Percentiles rank a stretch among this genome's conserved stretches.
Conservation (phyloP, 805 yeast genomes). For the Candida jianshihensis region DNA sequence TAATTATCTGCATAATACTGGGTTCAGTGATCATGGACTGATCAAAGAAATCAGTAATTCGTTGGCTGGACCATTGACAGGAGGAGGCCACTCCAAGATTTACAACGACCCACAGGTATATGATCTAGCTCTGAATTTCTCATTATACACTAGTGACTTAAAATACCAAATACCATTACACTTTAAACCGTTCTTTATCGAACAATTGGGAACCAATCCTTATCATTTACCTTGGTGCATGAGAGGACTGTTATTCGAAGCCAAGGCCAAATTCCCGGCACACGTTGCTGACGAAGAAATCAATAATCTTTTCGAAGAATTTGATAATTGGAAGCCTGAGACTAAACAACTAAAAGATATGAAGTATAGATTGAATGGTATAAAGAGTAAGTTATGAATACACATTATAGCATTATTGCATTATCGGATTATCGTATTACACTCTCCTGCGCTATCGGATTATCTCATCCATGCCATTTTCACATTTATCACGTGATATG, state of each 20-base stretch:
- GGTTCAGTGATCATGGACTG: conserved; percentile 79
- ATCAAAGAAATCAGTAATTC: conserved; percentile 74
- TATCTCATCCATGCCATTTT: too few relatives aligned
- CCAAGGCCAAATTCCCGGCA: conserved; percentile 32
- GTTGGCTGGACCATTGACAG: conserved; percentile 85
- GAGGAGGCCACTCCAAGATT: conserved; percentile 90
- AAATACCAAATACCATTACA: conserved; percentile 32
- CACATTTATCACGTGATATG: too few relatives aligned
- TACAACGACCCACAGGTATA: conserved; percentile 84
- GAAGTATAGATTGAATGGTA: conserved; percentile 67
- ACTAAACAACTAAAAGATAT: conserved; percentile 76
- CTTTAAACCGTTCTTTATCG: conserved; percentile 45
- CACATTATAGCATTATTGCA: too few relatives aligned
- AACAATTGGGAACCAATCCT: conserved; percentile 70
- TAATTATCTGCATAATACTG: conserved; percentile 66
- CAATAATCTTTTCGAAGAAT: conserved; percentile 54
- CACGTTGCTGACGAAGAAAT: conserved; percentile 52
- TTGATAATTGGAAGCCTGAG: conserved; percentile 84
- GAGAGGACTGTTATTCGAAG: conserved; percentile 71
- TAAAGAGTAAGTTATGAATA: conserved; percentile 24
- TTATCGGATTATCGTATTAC: too few relatives aligned
- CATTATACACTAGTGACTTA: conserved; percentile 66
- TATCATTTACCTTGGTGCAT: conserved; percentile 89
- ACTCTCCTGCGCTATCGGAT: too few relatives aligned
- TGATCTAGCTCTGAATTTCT: conserved; percentile 66